phyloP scores from a whole-genome alignment of 345 rosid genomes.

The Pseudoturritis turrita region DNA sequence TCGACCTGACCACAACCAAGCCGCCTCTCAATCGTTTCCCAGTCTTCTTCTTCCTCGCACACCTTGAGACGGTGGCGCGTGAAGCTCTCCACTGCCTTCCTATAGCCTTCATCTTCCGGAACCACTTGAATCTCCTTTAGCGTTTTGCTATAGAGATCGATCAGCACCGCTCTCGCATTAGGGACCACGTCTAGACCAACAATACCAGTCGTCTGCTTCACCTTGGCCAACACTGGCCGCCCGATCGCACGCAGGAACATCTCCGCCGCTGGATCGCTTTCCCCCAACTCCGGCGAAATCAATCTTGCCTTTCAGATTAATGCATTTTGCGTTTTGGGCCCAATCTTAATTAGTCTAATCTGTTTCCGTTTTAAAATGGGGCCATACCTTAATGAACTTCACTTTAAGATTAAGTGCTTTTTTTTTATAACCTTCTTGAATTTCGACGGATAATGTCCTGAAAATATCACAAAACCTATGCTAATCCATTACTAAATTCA shows the following conservation, averaged over 20 bases:
- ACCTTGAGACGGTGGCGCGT: constrained; percentile 66
- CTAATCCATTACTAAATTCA: no score
- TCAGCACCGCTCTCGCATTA: constrained; percentile 71
- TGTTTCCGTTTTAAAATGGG: not conserved
- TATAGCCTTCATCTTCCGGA: constrained; percentile 80
- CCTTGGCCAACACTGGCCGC: constrained; percentile 81
- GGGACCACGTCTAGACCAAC: constrained; percentile 87
- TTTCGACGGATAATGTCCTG: no score
- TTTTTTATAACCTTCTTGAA: no score
- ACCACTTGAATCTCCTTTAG: constrained; percentile 78
- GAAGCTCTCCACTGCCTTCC: constrained; percentile 87
- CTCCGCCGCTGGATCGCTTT: not conserved
- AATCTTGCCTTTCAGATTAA: not conserved
- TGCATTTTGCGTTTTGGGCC: not conserved
- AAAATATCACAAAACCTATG: no score
- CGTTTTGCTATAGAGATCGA: constrained; percentile 59
- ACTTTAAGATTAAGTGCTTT: no score
- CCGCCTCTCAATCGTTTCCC: constrained; percentile 69
- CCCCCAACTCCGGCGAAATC: not conserved
- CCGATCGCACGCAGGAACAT: constrained; percentile 71
- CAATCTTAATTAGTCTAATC: not conserved
- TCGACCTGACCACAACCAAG: constrained; percentile 90
- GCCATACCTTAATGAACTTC: not conserved
- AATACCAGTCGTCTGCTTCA: constrained; percentile 87
- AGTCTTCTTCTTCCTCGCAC: constrained; percentile 70